A percentile compares a stretch with the other conserved stretches of the same genome.
Conservation (phyloP, 75 land plant genomes). For the Pinus albicaulis region DNA sequence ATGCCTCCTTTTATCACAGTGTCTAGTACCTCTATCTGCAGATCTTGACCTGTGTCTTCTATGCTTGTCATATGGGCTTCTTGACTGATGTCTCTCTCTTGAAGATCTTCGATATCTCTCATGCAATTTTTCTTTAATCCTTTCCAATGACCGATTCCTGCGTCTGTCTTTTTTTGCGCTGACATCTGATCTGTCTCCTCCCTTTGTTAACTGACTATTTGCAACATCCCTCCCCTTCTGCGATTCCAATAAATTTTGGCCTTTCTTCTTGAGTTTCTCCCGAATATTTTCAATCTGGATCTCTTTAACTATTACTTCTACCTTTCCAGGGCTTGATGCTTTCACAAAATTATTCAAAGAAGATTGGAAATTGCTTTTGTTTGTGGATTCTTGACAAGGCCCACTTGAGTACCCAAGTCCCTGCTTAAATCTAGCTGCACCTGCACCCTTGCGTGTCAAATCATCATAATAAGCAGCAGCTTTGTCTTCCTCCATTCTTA, state of each 20-base stretch:
- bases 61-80: conserved; percentile 13
- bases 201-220: conserved; percentile 2
- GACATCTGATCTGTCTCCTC: neutral
- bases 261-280: conserved; percentile 57
- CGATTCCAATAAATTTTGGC: conserved; percentile 2
- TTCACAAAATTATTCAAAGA: conserved; percentile 53
- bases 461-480: conserved; percentile 89
- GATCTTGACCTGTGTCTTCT: conserved; percentile 15
- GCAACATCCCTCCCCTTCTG: conserved; percentile 5
- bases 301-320: conserved; percentile 29
- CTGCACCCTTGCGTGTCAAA: conserved; percentile 66
- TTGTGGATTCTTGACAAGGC: conserved; percentile 8
- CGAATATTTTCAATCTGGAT: conserved; percentile 40
- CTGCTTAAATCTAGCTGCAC: conserved; percentile 79
- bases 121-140: conserved; percentile 6
- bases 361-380: neutral
- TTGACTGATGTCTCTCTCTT: conserved; percentile 9
- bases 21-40: conserved; percentile 1
- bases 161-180: neutral
- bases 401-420: conserved; percentile 72
- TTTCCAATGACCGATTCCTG: conserved; percentile 14
- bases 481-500: conserved; percentile 79
- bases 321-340: conserved; percentile 33
- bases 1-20: conserved; percentile 5
- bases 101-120: conserved; percentile 2